A percentile compares a stretch with the other conserved stretches of the same genome.
These are phyloP conservation scores for Cystobasidium sp. DNA, from an alignment of 1,284 basidiomycete genomes.

Conservation along the genomic window DNA sequence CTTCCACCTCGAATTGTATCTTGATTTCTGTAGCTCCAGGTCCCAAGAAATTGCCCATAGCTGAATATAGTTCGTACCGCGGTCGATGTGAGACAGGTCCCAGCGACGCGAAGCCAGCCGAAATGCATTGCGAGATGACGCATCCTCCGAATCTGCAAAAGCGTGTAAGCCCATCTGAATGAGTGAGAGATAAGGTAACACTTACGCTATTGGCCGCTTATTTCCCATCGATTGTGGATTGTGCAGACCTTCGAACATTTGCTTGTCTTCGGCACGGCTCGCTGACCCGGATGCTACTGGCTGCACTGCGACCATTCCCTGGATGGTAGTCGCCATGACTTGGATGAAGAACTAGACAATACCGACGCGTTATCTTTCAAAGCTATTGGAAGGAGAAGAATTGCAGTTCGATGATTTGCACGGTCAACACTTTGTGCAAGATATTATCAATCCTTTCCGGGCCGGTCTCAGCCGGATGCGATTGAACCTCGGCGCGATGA, in stretches of 20 bases:
- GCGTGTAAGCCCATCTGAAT: not conserved
- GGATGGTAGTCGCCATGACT: constrained; percentile 22
- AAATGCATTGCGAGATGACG: constrained; percentile 39
- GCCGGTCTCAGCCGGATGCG: not conserved
- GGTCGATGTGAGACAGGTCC: constrained; percentile 12
- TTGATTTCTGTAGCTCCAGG: constrained; percentile 32
- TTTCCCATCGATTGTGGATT: constrained; percentile 37
- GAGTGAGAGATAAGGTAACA: not conserved
- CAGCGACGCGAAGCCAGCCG: constrained; percentile 34
- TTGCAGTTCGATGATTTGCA: not conserved
- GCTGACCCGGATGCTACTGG: not conserved
- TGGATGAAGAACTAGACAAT: not conserved
- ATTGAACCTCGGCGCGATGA: not conserved
- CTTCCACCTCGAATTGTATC: constrained; percentile 33
- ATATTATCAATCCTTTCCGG: not conserved
- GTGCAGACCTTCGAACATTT: constrained; percentile 17
- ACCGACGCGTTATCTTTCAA: not conserved
- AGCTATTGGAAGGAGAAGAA: not conserved
- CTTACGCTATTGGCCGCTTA: constrained; percentile 34
- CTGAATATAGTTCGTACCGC: constrained; percentile 27
- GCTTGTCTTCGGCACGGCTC: not conserved
- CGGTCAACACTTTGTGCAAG: too few relatives aligned
- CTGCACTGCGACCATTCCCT: constrained; percentile 29
- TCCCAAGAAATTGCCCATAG: constrained; percentile 35
- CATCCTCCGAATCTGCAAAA: constrained; percentile 35